phyloP scores from a whole-genome alignment of 257 asterid species.

The Solanum etuberosum region DNA sequence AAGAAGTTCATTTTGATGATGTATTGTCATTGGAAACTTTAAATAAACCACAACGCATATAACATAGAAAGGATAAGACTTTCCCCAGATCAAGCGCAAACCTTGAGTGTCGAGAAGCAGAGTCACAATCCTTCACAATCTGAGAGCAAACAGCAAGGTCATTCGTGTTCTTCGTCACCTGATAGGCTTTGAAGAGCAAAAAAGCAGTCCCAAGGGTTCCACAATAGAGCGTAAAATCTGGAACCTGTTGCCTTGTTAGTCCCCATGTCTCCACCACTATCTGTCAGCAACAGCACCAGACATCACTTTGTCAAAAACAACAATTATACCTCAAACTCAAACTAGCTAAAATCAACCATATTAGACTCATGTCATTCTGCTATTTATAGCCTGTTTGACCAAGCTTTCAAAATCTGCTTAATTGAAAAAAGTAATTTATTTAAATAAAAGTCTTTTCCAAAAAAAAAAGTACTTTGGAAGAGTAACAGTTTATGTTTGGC shows the following conservation, averaged over 20 bases:
- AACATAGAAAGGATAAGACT: neutral
- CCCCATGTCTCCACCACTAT: slow-evolving; percentile 62
- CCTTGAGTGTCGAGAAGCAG: slow-evolving; percentile 46
- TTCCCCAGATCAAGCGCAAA: neutral
- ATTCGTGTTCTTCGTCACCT: slow-evolving; percentile 37
- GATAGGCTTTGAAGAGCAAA: slow-evolving; percentile 51
- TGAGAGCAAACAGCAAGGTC: slow-evolving; percentile 49
- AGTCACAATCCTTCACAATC: slow-evolving; percentile 56
- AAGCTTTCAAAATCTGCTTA: neutral
- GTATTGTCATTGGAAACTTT: neutral
- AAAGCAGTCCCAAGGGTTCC: slow-evolving; percentile 64
- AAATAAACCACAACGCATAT: neutral
- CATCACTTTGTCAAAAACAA: neutral
- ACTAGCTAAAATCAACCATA: neutral
- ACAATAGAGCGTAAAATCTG: slow-evolving; percentile 39
- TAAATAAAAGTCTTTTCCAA: neutral
- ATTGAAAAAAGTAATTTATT: neutral
- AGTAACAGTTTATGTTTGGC: neutral
- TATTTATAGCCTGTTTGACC: neutral
- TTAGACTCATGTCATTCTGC: neutral
- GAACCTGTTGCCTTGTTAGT: slow-evolving; percentile 27
- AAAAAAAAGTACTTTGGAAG: neutral
- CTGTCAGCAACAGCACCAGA: slow-evolving; percentile 8
- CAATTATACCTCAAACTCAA: neutral
- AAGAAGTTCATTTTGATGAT: neutral